These are phyloP conservation scores for Begonia masoniana DNA, from an alignment of 306 rosid genomes.

Conservation along the genomic window DNA sequence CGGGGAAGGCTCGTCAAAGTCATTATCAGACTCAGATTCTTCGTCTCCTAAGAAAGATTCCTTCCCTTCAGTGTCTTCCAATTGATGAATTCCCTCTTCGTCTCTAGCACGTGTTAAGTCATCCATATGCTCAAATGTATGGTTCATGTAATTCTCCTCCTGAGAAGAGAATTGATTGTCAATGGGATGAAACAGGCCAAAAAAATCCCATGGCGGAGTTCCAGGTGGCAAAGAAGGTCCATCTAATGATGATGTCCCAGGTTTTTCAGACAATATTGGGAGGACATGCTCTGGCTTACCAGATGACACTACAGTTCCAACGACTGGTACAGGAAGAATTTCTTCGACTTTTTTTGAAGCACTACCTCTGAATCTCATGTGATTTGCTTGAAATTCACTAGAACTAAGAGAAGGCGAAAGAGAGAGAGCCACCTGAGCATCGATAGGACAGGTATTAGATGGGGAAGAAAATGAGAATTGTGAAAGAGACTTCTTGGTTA, in stretches of 20 bases:
- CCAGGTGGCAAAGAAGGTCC: conserved; percentile 46
- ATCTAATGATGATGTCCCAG: conserved; percentile 31
- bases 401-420: conserved; percentile 59
- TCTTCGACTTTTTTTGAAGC: conserved; percentile 54
- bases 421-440: conserved; percentile 28
- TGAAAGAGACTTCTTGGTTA: conserved; percentile 48
- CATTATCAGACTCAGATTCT: conserved; percentile 70
- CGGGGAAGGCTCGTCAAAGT: conserved; percentile 67
- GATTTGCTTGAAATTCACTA: conserved; percentile 42
- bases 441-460: conserved; percentile 36
- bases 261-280: conserved; percentile 25
- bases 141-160: conserved; percentile 39
- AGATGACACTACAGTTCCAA: conserved; percentile 53
- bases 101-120: conserved; percentile 36
- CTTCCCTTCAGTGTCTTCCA: conserved; percentile 62
- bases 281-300: conserved; percentile 25
- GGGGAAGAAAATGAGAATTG: conserved; percentile 53
- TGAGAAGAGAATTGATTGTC: conserved; percentile 64
- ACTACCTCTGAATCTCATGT: conserved; percentile 48
- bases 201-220: conserved; percentile 77
- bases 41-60: conserved; percentile 37
- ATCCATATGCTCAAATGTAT: conserved; percentile 30
- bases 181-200: conserved; percentile 60
- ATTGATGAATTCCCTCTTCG: conserved; percentile 62
- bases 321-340: conserved; percentile 35